Conservation (phyloP, 2,329 filamentous ascomycete genomes). For the Lecanoromycetidae sp. region DNA sequence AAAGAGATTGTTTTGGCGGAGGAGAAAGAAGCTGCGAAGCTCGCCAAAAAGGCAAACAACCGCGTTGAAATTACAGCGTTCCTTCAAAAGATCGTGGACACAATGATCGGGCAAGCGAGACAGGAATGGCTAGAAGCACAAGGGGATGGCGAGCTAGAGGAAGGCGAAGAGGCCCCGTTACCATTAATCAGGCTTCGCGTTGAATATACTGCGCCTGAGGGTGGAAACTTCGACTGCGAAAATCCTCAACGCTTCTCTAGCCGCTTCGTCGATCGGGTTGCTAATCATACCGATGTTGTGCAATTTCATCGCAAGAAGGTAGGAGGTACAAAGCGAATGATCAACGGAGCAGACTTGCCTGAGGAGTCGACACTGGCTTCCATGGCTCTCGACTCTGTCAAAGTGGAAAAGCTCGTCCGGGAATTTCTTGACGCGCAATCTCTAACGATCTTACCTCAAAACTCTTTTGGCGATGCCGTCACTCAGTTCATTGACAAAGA, state of each 20-base stretch:
- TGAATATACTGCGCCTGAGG: slow-evolving; percentile 75
- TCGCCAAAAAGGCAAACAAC: slow-evolving; percentile 75
- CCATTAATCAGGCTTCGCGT: slow-evolving; percentile 84
- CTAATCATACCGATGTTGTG: slow-evolving; percentile 87
- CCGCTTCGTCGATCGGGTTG: slow-evolving; percentile 77
- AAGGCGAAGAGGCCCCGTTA: slow-evolving; percentile 53
- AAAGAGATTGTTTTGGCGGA: slow-evolving; percentile 66
- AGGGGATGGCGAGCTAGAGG: slow-evolving; percentile 45
- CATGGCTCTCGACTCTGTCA: slow-evolving; percentile 60
- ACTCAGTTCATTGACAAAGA: slow-evolving; percentile 89
- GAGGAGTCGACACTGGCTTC: slow-evolving; percentile 52
- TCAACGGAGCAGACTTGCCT: slow-evolving; percentile 45
- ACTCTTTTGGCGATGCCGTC: slow-evolving; percentile 84
- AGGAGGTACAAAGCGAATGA: slow-evolving; percentile 35
- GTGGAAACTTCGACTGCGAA: slow-evolving; percentile 76
- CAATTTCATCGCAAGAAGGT: slow-evolving; percentile 86
- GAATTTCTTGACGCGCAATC: slow-evolving; percentile 81
- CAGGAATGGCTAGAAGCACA: slow-evolving; percentile 71
- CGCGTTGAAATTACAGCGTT: slow-evolving; percentile 65
- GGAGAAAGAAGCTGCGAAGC: slow-evolving; percentile 61
- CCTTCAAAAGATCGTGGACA: slow-evolving; percentile 66
- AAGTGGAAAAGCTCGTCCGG: slow-evolving; percentile 76
- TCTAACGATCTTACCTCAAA: slow-evolving; percentile 83
- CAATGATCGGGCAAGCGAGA: slow-evolving; percentile 77
- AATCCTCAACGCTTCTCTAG: slow-evolving; percentile 96